phyloP scores from a whole-genome alignment of 495 filamentous ascomycete species.

The Hypoxylon subgilvum region DNA sequence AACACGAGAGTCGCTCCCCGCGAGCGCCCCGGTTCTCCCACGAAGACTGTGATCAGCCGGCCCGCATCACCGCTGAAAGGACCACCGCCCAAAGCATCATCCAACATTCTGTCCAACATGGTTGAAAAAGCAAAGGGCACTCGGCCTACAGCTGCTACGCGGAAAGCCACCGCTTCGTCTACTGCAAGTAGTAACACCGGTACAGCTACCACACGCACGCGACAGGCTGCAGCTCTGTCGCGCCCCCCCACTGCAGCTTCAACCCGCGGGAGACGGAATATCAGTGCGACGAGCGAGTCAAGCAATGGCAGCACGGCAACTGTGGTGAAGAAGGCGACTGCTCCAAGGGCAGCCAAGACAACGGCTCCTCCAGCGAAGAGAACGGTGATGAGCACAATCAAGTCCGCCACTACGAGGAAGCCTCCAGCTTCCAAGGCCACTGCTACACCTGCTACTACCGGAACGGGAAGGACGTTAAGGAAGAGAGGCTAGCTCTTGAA shows the following conservation, averaged over 20 bases:
- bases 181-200: slow-evolving; percentile 42
- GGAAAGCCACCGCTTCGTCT: slow-evolving; percentile 56
- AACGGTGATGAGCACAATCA: slow-evolving; percentile 52
- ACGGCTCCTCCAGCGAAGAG: slow-evolving; percentile 44
- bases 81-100: slow-evolving; percentile 42
- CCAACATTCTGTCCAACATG: slow-evolving; percentile 62
- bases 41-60: slow-evolving; percentile 46
- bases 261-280: slow-evolving; percentile 52
- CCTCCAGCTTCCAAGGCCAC: slow-evolving; percentile 44
- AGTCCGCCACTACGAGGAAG: slow-evolving; percentile 49
- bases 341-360: slow-evolving; percentile 47
- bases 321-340: slow-evolving; percentile 47
- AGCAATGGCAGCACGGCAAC: slow-evolving; percentile 57
- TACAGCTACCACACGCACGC: slow-evolving; percentile 41
- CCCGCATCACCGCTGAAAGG: slow-evolving; percentile 54
- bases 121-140: slow-evolving; percentile 61
- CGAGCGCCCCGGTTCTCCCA: slow-evolving; percentile 45
- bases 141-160: slow-evolving; percentile 51
- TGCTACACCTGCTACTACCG: slow-evolving; percentile 39
- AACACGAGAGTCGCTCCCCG: slow-evolving; percentile 72
- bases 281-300: slow-evolving; percentile 55
- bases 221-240: slow-evolving; percentile 41
- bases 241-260: slow-evolving; percentile 41
- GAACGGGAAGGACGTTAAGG: slow-evolving; percentile 55
- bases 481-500: slow-evolving; percentile 52